These are phyloP conservation scores for Chaetomium strumarium DNA, from an alignment of 2,329 filamentous ascomycete species.

Conservation along the genomic window DNA sequence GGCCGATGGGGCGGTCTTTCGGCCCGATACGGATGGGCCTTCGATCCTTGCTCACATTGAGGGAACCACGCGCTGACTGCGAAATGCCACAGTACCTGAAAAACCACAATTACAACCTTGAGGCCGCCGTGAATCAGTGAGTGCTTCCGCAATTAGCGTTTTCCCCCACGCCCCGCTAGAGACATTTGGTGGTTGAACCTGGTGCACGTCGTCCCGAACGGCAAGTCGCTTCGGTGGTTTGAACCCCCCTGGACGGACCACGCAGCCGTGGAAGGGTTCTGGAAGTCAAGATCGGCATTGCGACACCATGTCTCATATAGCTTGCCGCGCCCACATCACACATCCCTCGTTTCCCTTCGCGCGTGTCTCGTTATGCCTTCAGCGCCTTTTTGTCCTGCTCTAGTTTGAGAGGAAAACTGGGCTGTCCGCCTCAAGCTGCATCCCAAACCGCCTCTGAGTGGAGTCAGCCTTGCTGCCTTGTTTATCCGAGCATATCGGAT, in stretches of 20 bases:
- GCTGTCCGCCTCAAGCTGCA: background rate
- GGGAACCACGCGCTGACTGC: slow-evolving; percentile 16
- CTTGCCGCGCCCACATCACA: slow-evolving; percentile 10
- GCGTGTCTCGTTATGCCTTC: background rate
- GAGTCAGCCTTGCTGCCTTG: slow-evolving; percentile 6
- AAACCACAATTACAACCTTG: slow-evolving; percentile 43
- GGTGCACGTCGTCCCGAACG: background rate
- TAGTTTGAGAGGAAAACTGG: background rate
- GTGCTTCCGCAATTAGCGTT: slow-evolving; percentile 29
- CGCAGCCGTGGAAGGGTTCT: slow-evolving; percentile 16
- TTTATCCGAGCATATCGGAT: background rate
- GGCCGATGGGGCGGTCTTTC: slow-evolving; percentile 17
- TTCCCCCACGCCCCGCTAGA: background rate
- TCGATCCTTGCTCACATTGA: slow-evolving; percentile 18
- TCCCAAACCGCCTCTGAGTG: slow-evolving; percentile 13
- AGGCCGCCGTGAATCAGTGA: slow-evolving; percentile 53
- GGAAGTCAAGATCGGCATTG: slow-evolving; percentile 23
- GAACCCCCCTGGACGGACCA: background rate
- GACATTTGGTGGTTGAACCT: background rate
- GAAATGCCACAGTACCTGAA: slow-evolving; percentile 40
- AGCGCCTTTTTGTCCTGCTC: background rate
- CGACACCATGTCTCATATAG: slow-evolving; percentile 25
- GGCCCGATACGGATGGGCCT: slow-evolving; percentile 24
- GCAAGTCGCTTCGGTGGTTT: background rate
- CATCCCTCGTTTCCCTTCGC: slow-evolving; percentile 4